Percentiles rank a stretch among this genome's conserved stretches.
Conservation (phyloP, 345 rosid genomes). For the Schrenkiella parvula region DNA sequence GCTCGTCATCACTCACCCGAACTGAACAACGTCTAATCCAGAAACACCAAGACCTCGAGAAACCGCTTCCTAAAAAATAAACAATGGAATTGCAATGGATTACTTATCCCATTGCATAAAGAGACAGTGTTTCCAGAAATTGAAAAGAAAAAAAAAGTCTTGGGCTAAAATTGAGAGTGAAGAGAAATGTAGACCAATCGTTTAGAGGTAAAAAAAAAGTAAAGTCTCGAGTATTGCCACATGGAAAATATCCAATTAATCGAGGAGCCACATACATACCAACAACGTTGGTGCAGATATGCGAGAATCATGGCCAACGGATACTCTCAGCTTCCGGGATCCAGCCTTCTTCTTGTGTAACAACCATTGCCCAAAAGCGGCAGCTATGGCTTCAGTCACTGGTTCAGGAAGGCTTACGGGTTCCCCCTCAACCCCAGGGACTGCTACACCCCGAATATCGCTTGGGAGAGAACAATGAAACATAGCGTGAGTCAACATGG, state of each 20-base stretch:
- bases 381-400: conserved; percentile 88
- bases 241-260: background rate
- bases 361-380: conserved; percentile 92
- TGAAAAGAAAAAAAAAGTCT: background rate
- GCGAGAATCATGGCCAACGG: conserved; percentile 96
- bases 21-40: conserved; percentile 79
- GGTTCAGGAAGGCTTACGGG: conserved; percentile 75
- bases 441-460: conserved; percentile 94
- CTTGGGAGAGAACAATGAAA: conserved; percentile 33
- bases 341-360: conserved; percentile 58
- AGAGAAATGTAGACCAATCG: background rate
- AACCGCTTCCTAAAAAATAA: conserved; percentile 72
- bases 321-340: conserved; percentile 47
- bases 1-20: conserved; percentile 57
- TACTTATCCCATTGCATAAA: background rate
- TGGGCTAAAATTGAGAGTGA: background rate
- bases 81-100: conserved; percentile 18
- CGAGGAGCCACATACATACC: conserved; percentile 34
- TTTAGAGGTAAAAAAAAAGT: background rate
- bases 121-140: background rate
- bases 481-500: background rate
- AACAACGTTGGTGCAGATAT: conserved; percentile 73
- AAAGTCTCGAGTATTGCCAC: background rate
- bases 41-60: conserved; percentile 72
- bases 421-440: conserved; percentile 93